A percentile compares a stretch with the other conserved stretches of the same genome.
Evolutionary conservation across 352 stramenopile genomes (phyloP).

Genomic region (Phytophthora nicotianae): DNA sequence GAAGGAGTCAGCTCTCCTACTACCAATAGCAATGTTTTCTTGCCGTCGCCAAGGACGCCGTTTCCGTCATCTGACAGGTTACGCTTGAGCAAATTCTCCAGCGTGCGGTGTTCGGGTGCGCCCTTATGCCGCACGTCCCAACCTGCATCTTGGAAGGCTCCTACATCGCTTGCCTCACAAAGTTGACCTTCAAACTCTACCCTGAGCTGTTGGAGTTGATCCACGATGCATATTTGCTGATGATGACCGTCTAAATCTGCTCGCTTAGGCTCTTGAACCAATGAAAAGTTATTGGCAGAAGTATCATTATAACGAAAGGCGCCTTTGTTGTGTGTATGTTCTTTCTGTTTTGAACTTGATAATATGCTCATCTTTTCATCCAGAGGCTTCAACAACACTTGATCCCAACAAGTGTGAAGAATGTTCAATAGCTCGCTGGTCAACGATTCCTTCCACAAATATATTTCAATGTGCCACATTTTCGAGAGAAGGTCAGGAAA

Average conservation of each 20-base stretch:
- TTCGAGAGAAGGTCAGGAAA: slow-evolving; percentile 1
- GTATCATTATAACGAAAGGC: not conserved
- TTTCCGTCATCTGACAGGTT: not conserved
- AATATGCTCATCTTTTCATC: not conserved
- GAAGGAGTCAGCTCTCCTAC: not conserved
- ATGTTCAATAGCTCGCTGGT: not conserved
- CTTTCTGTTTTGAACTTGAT: not conserved
- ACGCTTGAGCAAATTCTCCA: not conserved
- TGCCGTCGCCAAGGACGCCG: not conserved
- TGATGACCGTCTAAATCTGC: not conserved
- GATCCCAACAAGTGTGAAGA: not conserved
- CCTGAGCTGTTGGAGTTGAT: not conserved
- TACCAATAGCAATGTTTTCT: not conserved
- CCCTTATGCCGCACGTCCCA: not conserved
- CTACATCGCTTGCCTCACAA: not conserved
- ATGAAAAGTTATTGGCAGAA: not conserved
- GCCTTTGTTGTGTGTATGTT: not conserved
- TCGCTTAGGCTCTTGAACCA: not conserved
- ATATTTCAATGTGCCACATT: not conserved
- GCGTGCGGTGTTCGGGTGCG: not conserved
- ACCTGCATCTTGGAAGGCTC: not conserved
- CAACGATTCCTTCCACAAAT: not conserved
- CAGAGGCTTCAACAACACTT: not conserved
- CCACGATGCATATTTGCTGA: not conserved
- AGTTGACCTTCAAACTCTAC: not conserved